Base-by-base conservation (phyloP, 129 eudicot genomes). In the Flaveria linearis region DNA sequence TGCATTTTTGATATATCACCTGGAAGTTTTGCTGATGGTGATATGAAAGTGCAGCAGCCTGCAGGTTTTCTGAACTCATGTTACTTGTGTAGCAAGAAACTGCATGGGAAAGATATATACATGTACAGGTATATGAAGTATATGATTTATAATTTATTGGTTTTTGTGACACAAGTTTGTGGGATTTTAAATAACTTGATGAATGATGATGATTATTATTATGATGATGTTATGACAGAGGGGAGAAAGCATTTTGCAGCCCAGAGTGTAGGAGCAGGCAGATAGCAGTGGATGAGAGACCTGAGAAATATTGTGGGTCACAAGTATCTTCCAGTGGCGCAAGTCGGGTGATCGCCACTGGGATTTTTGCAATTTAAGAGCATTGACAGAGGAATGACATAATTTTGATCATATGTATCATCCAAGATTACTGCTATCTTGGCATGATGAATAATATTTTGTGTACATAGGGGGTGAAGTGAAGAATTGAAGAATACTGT, bases 221-320 rank as follows among this genome's bases (percentile, higher is more conserved):
- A 20, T 70, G 36, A 30, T 36, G 41, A 58, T 6, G 28, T 52
- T 76, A 52, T n/a, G 28, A 47, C 87, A 92, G 98, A 85, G 96
- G 96, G 50, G 98, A 92, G 68, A 92, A 84, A 74, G 94, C 94
- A 43, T 92, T 86, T 66, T 92, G 98, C 71, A 92, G 98, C 88
- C 70, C 87, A 66, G 98, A 92, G 78, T 92, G 98, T 68, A 74
- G 96, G 73, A 69, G 84, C 83, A 88, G 75, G 39, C 90, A 90
- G 42, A 90, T 92, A 55, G 72, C 71, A 80, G 83, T 81, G 79
- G 98, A 92, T 67, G 96, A 92, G 36, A 83, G 85, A 73, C 77
- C 74, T 46, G 91, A 89, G 33, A 81, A 86, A 66, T 51, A 46
- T 58, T 76, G 90, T 76, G 67, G 85, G 43, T 73, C 88, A 28